Evolutionary conservation across 768 basidiomycete species (phyloP).

Genomic region (Lactarius pseudohatsudake): DNA sequence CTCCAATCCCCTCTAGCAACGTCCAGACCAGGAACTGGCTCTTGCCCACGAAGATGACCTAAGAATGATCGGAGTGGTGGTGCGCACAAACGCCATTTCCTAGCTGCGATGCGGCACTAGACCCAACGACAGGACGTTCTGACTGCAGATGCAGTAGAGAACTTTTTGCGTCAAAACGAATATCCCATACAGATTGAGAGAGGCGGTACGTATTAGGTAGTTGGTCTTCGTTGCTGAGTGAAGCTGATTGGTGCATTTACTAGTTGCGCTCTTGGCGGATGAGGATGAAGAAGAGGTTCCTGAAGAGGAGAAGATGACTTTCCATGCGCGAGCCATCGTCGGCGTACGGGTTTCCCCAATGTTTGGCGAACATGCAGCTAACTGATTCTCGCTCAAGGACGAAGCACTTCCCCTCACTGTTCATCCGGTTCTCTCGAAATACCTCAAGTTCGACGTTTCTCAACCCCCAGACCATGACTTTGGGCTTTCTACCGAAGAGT

Average conservation of each 20-base stretch:
- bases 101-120: background rate
- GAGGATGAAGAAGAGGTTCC: constrained; percentile 16
- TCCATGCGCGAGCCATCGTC: constrained; percentile 14
- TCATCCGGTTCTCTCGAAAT: constrained; percentile 23
- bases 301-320: constrained; percentile 15
- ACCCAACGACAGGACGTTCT: constrained; percentile 15
- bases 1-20: constrained; percentile 3
- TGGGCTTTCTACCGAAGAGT: too few relatives aligned
- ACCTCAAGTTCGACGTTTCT: background rate
- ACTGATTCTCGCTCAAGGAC: constrained; percentile 9
- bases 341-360: background rate
- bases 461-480: too few relatives aligned
- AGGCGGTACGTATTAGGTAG: constrained; percentile 25
- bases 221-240: too few relatives aligned
- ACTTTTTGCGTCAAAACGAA: constrained; percentile 24
- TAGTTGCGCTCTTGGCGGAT: constrained; percentile 19
- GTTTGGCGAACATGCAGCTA: too few relatives aligned
- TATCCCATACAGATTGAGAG: constrained; percentile 14
- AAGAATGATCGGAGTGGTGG: constrained; percentile 18
- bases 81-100: background rate
- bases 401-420: constrained; percentile 21
- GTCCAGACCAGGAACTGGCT: constrained; percentile 22
- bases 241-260: background rate
- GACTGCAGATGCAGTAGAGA: constrained; percentile 24
- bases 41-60: constrained; percentile 28